Percentiles rank a stretch among this genome's conserved stretches.
Evolutionary conservation across 305 asterid genomes (phyloP).

Genomic region (Ajuga reptans): DNA sequence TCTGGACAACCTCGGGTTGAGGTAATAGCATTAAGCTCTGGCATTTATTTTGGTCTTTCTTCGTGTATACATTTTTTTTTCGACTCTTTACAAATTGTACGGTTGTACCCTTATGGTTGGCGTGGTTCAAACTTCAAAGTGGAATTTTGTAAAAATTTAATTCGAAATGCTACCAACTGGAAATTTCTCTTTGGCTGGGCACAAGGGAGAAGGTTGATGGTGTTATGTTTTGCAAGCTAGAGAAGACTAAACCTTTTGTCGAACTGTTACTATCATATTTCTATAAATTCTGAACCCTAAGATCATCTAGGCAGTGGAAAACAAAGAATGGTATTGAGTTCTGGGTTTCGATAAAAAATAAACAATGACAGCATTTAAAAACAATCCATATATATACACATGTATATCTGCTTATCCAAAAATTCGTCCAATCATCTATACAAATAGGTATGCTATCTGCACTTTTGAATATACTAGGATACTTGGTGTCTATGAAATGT

Average conservation of each 20-base stretch:
- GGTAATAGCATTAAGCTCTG: slow-evolving; percentile 39
- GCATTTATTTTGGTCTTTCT: slow-evolving; percentile 12
- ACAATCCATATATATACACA: neutral
- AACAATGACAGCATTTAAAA: neutral
- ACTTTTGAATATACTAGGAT: neutral
- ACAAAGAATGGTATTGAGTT: neutral
- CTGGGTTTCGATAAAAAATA: neutral
- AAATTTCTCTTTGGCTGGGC: neutral
- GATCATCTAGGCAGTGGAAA: neutral
- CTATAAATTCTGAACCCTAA: neutral
- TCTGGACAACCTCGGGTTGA: slow-evolving; percentile 93
- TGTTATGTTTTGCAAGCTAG: neutral
- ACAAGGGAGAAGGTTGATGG: neutral
- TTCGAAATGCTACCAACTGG: neutral
- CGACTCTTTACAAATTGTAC: neutral
- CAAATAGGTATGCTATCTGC: neutral
- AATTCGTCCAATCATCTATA: neutral
- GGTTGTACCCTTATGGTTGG: slow-evolving; percentile 7
- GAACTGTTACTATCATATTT: neutral
- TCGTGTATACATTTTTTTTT: neutral
- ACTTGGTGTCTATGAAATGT: neutral
- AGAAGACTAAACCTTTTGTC: neutral
- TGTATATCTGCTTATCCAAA: neutral
- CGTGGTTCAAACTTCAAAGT: slow-evolving; percentile 2
- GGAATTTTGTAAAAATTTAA: neutral